phyloP scores from a whole-genome alignment of 1,284 basidiomycete genomes.

The Pterulicium gracile region DNA sequence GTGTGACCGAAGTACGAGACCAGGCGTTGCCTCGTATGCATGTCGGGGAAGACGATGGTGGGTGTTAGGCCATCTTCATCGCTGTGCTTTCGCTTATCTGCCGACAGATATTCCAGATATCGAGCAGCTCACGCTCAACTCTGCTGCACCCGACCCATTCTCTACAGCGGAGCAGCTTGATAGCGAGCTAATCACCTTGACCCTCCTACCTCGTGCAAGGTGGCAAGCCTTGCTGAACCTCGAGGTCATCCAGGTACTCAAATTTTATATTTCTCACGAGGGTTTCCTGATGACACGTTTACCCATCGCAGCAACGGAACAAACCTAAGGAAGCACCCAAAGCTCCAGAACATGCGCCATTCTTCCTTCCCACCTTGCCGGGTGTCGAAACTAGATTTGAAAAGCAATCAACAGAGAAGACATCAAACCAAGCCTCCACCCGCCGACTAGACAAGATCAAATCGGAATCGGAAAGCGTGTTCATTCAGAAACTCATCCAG shows the following conservation, averaged over 20 bases:
- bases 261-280: conserved; percentile 5
- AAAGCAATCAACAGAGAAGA: conserved; percentile 31
- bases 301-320: conserved; percentile 65
- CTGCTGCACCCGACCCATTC: conserved; percentile 49
- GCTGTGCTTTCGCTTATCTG: conserved; percentile 7
- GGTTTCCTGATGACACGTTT: conserved; percentile 6
- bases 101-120: conserved; percentile 32
- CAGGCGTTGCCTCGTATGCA: conserved; percentile 73
- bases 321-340: conserved; percentile 95
- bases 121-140: not conserved
- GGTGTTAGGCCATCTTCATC: conserved; percentile 20
- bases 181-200: conserved; percentile 83
- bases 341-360: conserved; percentile 90
- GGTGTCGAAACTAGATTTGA: conserved; percentile 78
- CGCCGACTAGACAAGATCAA: conserved; percentile 45
- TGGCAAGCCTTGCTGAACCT: conserved; percentile 97
- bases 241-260: conserved; percentile 78
- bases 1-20: conserved; percentile 69
- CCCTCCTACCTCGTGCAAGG: conserved; percentile 81
- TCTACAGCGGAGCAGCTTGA: conserved; percentile 79
- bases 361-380: conserved; percentile 89
- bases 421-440: conserved; percentile 30
- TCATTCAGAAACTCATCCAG: conserved; percentile 53
- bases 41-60: conserved; percentile 65
- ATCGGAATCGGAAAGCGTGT: conserved; percentile 60